Evolutionary conservation across 768 basidiomycete species (phyloP).

Genomic region (Pulveroboletus frians): DNA sequence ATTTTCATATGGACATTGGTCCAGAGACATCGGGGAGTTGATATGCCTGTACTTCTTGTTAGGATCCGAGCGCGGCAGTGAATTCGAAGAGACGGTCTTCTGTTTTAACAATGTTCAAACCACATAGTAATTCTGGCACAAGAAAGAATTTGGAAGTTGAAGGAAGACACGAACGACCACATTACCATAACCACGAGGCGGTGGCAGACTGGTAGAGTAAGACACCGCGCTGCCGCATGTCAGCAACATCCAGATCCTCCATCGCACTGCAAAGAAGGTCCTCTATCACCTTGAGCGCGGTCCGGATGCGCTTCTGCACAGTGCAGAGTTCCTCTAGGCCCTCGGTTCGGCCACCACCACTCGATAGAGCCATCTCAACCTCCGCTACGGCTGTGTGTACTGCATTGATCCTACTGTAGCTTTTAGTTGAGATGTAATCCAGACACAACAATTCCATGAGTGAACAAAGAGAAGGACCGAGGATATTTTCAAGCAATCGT

Average conservation of each 20-base stretch:
- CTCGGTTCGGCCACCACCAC: background rate
- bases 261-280: background rate
- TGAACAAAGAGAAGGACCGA: background rate
- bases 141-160: no score
- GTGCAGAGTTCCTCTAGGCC: background rate
- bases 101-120: no score
- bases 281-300: background rate
- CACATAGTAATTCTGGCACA: no score
- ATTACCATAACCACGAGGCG: background rate
- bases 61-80: no score
- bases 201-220: background rate
- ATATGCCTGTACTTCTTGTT: no score
- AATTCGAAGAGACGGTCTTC: no score
- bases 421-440: background rate
- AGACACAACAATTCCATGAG: background rate
- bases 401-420: background rate
- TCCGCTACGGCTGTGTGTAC: background rate
- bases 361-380: background rate
- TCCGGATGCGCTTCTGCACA: background rate
- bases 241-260: background rate
- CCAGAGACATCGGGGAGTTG: no score
- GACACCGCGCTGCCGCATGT: background rate
- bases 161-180: background rate
- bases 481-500: background rate
- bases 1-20: no score